Evolutionary conservation across 176 grass and related monocot species (phyloP).

Genomic region (Sorghum bicolor): Sorghum_bicolor_NCBIv3 NC_012876.2:60375001-60375500

Average conservation of each 20-base stretch:
- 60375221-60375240: not conserved
- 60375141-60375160: conserved; percentile 98
- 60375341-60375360: conserved; percentile 94
- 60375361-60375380: conserved; percentile 91
- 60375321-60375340: conserved; percentile 84
- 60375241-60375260: not conserved
- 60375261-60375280: not conserved
- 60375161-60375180: conserved; percentile 94
- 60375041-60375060: conserved; percentile 62
- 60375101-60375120: conserved; percentile 95
- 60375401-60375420: conserved; percentile 93
- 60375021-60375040: not conserved
- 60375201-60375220: conserved; percentile 76
- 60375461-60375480: conserved; percentile 71
- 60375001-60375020: not conserved
- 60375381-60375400: conserved; percentile 97
- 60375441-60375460: conserved; percentile 90
- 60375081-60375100: conserved; percentile 93
- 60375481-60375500: conserved; percentile 81
- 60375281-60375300: conserved; percentile 47
- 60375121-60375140: conserved; percentile 94
- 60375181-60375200: conserved; percentile 98
- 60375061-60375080: conserved; percentile 66
- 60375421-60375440: conserved; percentile 99
- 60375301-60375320: conserved; percentile 70